Base-by-base conservation (phyloP, 2,329 filamentous ascomycete species). In the Parafenestella ontariensis region DNA sequence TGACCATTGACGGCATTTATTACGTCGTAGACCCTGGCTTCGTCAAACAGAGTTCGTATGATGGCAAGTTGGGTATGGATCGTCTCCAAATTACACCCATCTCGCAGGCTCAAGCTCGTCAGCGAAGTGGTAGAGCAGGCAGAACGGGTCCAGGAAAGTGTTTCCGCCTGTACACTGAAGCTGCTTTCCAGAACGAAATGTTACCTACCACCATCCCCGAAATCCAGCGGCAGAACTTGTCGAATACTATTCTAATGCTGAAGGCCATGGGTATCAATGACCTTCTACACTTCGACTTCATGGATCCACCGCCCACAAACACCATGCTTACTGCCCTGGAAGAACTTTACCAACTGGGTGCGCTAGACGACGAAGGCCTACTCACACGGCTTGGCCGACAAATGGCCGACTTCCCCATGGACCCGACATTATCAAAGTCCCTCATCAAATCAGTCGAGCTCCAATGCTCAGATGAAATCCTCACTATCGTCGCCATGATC, bases 191-290 rank as follows among this genome's bases (percentile, higher is more conserved):
- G 72, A 93, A 91, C 0, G 96, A 99, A 76, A 97, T 99, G 93
- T 79, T 98, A 54, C 94, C 95, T 0, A 97, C 93, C 0, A 93
- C 92, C 0, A 96, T 98, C 26, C 95, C 95, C 0, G 95, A 98
- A 68, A 99, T 99, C 46, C 95, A 99, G 72, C 85, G 95, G 1
- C 92, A 97, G 74, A 99, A 99, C 68, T 73, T 99, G 48, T 90
- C 92, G 0, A 88, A 90, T 64, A 97, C 94, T 0, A 98, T 99
- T 74, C 83, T 99, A 42, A 96, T 97, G 90, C 85, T 99, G 46
- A 99, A 99, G 74, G 95, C 95, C 0, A 98, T 99, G 92, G 95
- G 96, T 3, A 98, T 99, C 76, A 98, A 99, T 71, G 95, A 99
- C 71, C 82, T 99, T 1, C 83, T 99, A 11, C 92, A 96, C 71